Percentiles rank a stretch among this genome's conserved stretches.
phyloP scores from a whole-genome alignment of 73 alveolate genomes.

The Tetrahymena borealis region DNA sequence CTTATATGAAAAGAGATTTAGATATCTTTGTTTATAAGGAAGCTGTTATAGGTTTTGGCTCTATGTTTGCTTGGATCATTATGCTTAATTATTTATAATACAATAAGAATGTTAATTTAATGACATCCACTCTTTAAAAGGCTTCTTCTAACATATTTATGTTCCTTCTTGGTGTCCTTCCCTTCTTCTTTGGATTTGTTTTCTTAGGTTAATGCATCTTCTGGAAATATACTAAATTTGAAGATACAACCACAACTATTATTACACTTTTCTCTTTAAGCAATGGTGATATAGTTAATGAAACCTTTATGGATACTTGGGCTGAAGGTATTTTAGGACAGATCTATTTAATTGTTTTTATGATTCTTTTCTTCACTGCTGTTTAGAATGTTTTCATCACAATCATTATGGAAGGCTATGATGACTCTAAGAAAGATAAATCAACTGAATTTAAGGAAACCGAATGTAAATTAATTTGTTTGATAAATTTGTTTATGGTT shows the following conservation, averaged over 20 bases:
- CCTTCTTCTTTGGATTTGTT: conserved; percentile 28
- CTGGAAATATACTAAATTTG: conserved; percentile 20
- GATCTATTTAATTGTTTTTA: conserved; percentile 15
- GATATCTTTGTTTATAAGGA: not conserved
- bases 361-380: conserved; percentile 40
- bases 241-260: not conserved
- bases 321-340: conserved; percentile 29
- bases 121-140: conserved; percentile 15
- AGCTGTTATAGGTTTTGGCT: conserved; percentile 35
- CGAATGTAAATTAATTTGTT: not conserved
- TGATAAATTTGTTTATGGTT: not conserved
- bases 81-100: conserved; percentile 12
- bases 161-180: conserved; percentile 33
- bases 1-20: conserved; percentile 3
- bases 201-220: conserved; percentile 22
- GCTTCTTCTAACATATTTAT: conserved; percentile 25
- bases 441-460: not conserved
- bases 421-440: conserved; percentile 5
- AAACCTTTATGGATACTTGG: conserved; percentile 12
- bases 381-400: conserved; percentile 29
- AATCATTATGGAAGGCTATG: conserved; percentile 43
- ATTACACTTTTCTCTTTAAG: conserved; percentile 25
- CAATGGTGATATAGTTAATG: conserved; percentile 24
- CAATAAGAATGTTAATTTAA: conserved; percentile 10
- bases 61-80: conserved; percentile 31